phyloP scores from a whole-genome alignment of 352 stramenopile genomes.

The Pythium dissotocum region DNA sequence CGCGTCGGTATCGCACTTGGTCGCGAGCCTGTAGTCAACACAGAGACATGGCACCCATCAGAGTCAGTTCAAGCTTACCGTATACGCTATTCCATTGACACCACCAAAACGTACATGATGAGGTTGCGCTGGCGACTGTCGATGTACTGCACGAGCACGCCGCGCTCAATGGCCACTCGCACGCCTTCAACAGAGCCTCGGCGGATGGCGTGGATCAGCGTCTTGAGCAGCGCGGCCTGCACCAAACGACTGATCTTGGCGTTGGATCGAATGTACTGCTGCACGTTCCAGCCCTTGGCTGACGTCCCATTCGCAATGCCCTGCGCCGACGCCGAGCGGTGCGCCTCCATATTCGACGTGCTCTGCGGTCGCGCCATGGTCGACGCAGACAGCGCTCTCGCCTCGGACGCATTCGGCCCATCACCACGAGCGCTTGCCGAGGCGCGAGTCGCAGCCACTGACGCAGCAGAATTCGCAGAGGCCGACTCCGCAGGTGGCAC shows the following conservation, averaged over 20 bases:
- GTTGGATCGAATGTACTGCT: constrained; percentile 41
- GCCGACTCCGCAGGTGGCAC: neutral
- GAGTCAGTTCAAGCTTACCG: neutral
- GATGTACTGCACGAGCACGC: constrained; percentile 73
- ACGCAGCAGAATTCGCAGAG: neutral
- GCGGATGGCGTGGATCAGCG: constrained; percentile 79
- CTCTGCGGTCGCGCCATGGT: constrained; percentile 17
- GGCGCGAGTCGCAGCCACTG: neutral
- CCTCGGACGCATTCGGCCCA: constrained; percentile 5
- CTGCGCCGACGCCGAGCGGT: constrained; percentile 6
- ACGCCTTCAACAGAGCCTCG: constrained; percentile 78
- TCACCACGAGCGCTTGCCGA: constrained; percentile 22
- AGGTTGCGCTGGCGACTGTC: constrained; percentile 80
- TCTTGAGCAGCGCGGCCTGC: constrained; percentile 84
- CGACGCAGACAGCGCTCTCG: constrained; percentile 8
- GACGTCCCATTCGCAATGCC: constrained; percentile 3
- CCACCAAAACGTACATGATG: constrained; percentile 53
- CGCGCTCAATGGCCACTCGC: constrained; percentile 82
- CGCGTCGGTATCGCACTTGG: constrained; percentile 82
- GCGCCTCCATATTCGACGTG: neutral
- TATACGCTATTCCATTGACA: neutral
- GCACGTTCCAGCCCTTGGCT: constrained; percentile 25
- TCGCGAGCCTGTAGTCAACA: constrained; percentile 45
- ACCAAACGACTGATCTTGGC: constrained; percentile 72
- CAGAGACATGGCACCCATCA: neutral